These are phyloP conservation scores for Leucocoprinus leucothites DNA, from an alignment of 768 basidiomycete species.

Conservation along the genomic window DNA sequence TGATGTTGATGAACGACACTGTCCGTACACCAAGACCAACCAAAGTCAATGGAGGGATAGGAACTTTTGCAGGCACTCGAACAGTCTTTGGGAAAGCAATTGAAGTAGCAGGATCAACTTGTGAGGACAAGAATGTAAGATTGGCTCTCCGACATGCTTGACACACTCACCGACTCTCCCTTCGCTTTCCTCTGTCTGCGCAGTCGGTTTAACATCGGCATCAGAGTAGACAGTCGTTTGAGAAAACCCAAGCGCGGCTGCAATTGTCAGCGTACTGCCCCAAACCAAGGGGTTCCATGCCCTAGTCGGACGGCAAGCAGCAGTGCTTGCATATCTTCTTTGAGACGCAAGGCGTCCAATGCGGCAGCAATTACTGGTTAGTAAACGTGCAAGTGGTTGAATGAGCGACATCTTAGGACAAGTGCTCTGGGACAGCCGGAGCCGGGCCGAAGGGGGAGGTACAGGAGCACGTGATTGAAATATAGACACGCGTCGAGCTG, in stretches of 20 bases:
- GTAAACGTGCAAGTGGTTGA: slow-evolving; percentile 13
- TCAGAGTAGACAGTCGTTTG: slow-evolving; percentile 43
- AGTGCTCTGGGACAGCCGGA: neutral
- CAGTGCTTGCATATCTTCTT: neutral
- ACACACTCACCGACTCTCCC: slow-evolving; percentile 19
- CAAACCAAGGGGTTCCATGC: slow-evolving; percentile 23
- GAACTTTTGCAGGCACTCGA: slow-evolving; percentile 58
- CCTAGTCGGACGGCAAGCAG: neutral
- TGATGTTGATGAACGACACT: slow-evolving; percentile 83
- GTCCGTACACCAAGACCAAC: slow-evolving; percentile 85
- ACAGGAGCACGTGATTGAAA: slow-evolving; percentile 4
- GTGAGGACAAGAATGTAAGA: neutral
- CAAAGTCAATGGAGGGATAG: slow-evolving; percentile 61
- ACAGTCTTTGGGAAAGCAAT: slow-evolving; percentile 71
- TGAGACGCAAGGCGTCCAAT: neutral
- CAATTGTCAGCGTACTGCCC: slow-evolving; percentile 27
- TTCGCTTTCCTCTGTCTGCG: slow-evolving; percentile 10
- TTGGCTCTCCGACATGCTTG: neutral
- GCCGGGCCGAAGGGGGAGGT: neutral
- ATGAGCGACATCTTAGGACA: slow-evolving; percentile 17
- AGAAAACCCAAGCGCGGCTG: slow-evolving; percentile 18
- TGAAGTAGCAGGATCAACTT: slow-evolving; percentile 73
- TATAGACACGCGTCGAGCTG: neutral
- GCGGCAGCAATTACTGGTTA: slow-evolving; percentile 7
- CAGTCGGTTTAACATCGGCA: slow-evolving; percentile 17